A percentile compares a stretch with the other conserved stretches of the same genome.
These are phyloP conservation scores for Aspergillus sp. DNA, from an alignment of 2,329 filamentous ascomycete species.

Conservation along the genomic window DNA sequence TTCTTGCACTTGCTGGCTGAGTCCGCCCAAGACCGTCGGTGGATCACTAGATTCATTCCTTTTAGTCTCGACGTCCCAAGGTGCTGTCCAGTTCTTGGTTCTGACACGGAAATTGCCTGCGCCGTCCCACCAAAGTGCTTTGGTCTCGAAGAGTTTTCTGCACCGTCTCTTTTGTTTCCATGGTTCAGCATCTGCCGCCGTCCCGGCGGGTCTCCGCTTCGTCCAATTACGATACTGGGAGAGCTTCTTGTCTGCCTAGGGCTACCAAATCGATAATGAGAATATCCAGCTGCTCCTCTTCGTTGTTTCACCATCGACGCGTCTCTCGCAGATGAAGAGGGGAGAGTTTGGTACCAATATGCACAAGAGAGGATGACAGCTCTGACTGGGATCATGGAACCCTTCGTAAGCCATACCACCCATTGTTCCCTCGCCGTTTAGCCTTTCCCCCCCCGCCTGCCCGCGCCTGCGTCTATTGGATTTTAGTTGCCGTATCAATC, in stretches of 20 bases:
- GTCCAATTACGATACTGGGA: constrained; percentile 25
- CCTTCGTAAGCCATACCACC: constrained; percentile 73
- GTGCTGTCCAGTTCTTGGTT: constrained; percentile 11
- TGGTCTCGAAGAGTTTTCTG: constrained; percentile 27
- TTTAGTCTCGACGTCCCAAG: not conserved
- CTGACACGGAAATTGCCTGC: constrained; percentile 18
- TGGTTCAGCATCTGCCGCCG: constrained; percentile 36
- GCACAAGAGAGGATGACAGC: constrained; percentile 66
- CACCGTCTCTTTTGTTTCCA: constrained; percentile 42
- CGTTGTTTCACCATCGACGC: constrained; percentile 74
- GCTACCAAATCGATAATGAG: constrained; percentile 70
- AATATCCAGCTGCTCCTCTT: constrained; percentile 79
- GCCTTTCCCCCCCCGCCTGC: constrained; percentile 20
- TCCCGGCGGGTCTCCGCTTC: constrained; percentile 19
- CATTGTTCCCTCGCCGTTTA: constrained; percentile 26
- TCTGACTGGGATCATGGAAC: constrained; percentile 68
- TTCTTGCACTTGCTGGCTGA: not conserved
- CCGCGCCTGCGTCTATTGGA: constrained; percentile 29
- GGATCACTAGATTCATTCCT: constrained; percentile 7
- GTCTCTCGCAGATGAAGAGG: constrained; percentile 64
- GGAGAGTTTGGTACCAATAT: constrained; percentile 54
- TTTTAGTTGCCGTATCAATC: constrained; percentile 23
- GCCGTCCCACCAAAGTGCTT: constrained; percentile 20
- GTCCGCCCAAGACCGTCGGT: not conserved
- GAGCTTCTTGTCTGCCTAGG: constrained; percentile 52